Conservation (phyloP, 805 yeast species). For the Yamadazyma akitaensis region DNA sequence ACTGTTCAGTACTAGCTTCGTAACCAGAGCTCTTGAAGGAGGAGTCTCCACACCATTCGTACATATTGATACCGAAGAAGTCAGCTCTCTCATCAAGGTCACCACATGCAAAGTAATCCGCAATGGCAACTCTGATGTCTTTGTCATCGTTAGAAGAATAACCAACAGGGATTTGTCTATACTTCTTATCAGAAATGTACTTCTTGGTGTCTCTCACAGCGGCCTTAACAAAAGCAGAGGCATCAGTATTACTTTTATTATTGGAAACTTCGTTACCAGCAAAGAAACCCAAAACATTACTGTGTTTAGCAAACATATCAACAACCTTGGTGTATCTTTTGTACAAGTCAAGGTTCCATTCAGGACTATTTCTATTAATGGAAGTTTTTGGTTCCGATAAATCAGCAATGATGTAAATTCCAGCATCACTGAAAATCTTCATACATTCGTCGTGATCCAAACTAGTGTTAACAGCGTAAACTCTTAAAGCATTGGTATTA, state of each 20-base stretch:
- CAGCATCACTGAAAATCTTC: conserved; percentile 43
- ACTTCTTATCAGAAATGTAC: conserved; percentile 63
- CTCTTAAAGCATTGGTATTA: conserved; percentile 42
- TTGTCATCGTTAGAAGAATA: conserved; percentile 90
- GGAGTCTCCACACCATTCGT: conserved; percentile 81
- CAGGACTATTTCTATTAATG: conserved; percentile 72
- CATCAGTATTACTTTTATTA: conserved; percentile 74
- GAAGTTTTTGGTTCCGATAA: conserved; percentile 71
- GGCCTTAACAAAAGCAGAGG: conserved; percentile 94
- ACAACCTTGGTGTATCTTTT: conserved; percentile 78
- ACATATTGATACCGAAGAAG: conserved; percentile 83
- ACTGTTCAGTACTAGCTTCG: conserved; percentile 66
- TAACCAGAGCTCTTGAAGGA: conserved; percentile 64
- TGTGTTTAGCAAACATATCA: conserved; percentile 72
- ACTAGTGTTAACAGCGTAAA: conserved; percentile 39
- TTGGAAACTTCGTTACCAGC: conserved; percentile 98
- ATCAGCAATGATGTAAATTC: conserved; percentile 43
- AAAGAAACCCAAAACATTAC: conserved; percentile 87
- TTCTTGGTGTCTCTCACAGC: conserved; percentile 86
- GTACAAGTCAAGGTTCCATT: conserved; percentile 70
- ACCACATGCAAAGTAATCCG: conserved; percentile 87
- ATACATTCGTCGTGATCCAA: conserved; percentile 40
- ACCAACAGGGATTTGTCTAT: conserved; percentile 87
- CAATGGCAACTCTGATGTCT: conserved; percentile 72
- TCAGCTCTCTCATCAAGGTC: conserved; percentile 60